Evolutionary conservation across 805 yeast genomes (phyloP), one percentile per base, ranked within the genome.

Genomic region (Naumovozyma castellii): DNA sequence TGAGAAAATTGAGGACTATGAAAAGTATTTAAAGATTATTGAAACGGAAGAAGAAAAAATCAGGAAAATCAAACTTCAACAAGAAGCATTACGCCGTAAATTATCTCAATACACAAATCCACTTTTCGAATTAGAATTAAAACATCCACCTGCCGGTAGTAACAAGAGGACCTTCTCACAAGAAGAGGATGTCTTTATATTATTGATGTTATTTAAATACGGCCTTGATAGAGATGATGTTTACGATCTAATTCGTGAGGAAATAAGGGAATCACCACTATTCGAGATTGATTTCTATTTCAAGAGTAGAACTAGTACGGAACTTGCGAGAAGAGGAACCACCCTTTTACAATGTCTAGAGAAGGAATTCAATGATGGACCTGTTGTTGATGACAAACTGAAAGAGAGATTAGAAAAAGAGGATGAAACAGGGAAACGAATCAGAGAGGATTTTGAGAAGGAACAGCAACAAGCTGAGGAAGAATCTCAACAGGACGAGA

Each of bases 11-110:
- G 97, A 90, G 27, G 95, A 95, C 9, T 81, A 80, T 61, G 98
- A 92, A 49, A 74, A 84, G 46, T 85, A 81, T 59, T 63, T 88
- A 39, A 67, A 72, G 15, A 90, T 80, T 51, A 85, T 92, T 44
- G 95, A 87, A 54, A 71, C 74, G 3, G 98, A 97, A 13, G 97
- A 92, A 57, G 95, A 87, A 44, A 82, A 75, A 58, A 72, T 84
- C 18, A 67, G 76, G 35, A 78, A 75, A 51, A 56, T 72, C 8
- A 73, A 72, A 50, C 64, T 78, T 25, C 96, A 87, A 53, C 84
- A 78, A 56, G 95, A 84, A 59, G 73, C 85, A 15, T 66, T 92
- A 40, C 74, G 88, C 52, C 68, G 81, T 44, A 88, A 90, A 59
- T 64, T 92, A 22, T 72, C 82, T 17, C 70, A 72, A 45, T 84